phyloP scores from a whole-genome alignment of 768 basidiomycete genomes.

The Thelephora aurantiotincta region DNA sequence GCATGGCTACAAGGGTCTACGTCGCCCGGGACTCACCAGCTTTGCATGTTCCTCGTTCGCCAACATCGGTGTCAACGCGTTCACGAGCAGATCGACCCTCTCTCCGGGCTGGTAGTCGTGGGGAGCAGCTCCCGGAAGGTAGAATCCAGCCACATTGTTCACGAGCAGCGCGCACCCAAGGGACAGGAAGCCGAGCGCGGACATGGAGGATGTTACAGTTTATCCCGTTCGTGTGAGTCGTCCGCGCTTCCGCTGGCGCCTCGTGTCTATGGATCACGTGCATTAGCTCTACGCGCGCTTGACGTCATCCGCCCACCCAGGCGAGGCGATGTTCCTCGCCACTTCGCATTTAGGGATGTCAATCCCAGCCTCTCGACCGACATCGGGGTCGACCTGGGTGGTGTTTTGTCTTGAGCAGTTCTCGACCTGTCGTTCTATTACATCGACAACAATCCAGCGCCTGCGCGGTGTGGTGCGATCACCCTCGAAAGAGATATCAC shows the following conservation, averaged over 20 bases:
- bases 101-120: conserved; percentile 67
- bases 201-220: conserved; percentile 6
- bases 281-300: too few species aligned
- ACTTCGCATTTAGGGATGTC: too few species aligned
- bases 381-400: too few species aligned
- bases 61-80: conserved; percentile 80
- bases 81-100: conserved; percentile 67
- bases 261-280: background rate
- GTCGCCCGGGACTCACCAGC: conserved; percentile 34
- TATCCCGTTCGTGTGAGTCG: background rate
- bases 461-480: too few species aligned
- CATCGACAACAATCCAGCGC: too few species aligned
- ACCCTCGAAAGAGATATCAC: too few species aligned
- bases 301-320: too few species aligned
- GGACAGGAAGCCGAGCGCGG: conserved; percentile 7
- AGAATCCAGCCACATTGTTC: conserved; percentile 47
- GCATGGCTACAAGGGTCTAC: conserved; percentile 2
- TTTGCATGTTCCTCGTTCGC: conserved; percentile 53
- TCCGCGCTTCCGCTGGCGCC: background rate
- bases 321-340: too few species aligned
- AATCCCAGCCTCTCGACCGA: too few species aligned
- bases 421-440: too few species aligned
- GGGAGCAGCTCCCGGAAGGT: conserved; percentile 85
- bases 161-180: conserved; percentile 11
- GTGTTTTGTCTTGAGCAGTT: too few species aligned